Evolutionary conservation across 2,329 filamentous ascomycete genomes (phyloP), one percentile per base, ranked within the genome.

Genomic region (Escovopsis sp.): DNA sequence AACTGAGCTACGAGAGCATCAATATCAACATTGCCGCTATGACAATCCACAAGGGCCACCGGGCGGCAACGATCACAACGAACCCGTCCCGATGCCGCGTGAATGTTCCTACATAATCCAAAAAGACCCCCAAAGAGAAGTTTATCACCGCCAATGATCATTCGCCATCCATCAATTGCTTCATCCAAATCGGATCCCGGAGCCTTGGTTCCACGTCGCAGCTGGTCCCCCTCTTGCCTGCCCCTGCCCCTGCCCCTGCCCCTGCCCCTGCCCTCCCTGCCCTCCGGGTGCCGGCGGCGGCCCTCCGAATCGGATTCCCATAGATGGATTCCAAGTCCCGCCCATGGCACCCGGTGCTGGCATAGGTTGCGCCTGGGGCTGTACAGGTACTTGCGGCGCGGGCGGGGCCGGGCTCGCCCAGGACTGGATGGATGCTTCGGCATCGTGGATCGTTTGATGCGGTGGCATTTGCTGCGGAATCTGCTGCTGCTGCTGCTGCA

Each of bases 231-330:
- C 45, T 47, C 47, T 15, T 33, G 24, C 37, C 37, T 39, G 37
- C 1, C 20, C 24, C 42, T 52, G 50, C 14, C 20, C 35, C 39
- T 48, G 49, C 14, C 50, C 54, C 27, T 51, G 54, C 33, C 46
- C 41, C 49, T 52, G 33, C 33, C 56, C 47, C 15, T 49, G 44
- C 14, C 45, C 24, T 44, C 35, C 45, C 39, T 11, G 43, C 34
- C 14, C 51, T 41, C 41, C 47, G 13, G 63, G 48, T 4, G 16
- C 11, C 5, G 37, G n/a, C 5, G 41, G 12, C 16, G 42, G 36
- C 13, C 64, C 70, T 1, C 74, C 75, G 58, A 94, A 94, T 43
- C 78, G 79, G 52, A 94, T 91, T 0, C 81, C 83, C 68, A 84
- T 79, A 2, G 81, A 79, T 0, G 86, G 84, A 42, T 76, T 79